These are phyloP conservation scores for Xenoacremonium recifei DNA, from an alignment of 2,329 filamentous ascomycete species.

Conservation along the genomic window DNA sequence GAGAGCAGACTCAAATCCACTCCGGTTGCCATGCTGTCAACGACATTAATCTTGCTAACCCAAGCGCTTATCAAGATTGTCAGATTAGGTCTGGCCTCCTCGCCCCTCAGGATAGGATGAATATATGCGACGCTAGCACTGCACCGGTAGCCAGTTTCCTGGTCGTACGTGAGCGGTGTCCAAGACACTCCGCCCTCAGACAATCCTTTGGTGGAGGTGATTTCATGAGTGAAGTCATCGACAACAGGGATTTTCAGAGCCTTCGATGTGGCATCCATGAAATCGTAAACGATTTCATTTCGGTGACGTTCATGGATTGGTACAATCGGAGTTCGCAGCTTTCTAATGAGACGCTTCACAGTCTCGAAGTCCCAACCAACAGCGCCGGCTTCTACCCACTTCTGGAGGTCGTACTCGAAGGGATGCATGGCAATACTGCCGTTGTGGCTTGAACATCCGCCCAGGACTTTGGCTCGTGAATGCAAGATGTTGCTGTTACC, in stretches of 20 bases:
- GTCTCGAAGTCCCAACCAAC: slow-evolving; percentile 84
- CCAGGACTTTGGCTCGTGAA: slow-evolving; percentile 87
- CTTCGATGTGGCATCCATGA: slow-evolving; percentile 76
- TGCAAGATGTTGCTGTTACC: slow-evolving; percentile 91
- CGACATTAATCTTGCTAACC: slow-evolving; percentile 78
- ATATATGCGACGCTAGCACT: slow-evolving; percentile 93
- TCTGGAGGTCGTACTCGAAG: slow-evolving; percentile 82
- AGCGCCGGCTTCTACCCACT: slow-evolving; percentile 81
- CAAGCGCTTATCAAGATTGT: slow-evolving; percentile 85
- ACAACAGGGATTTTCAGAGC: slow-evolving; percentile 80
- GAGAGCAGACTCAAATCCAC: slow-evolving; percentile 63
- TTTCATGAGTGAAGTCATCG: slow-evolving; percentile 83
- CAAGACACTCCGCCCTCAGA: slow-evolving; percentile 84
- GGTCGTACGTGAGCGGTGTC: slow-evolving; percentile 80
- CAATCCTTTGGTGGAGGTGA: slow-evolving; percentile 69
- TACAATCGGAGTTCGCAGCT: slow-evolving; percentile 85
- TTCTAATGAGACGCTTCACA: slow-evolving; percentile 78
- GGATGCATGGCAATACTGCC: slow-evolving; percentile 90
- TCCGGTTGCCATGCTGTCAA: slow-evolving; percentile 68
- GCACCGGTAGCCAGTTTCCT: slow-evolving; percentile 79
- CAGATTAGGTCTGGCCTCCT: slow-evolving; percentile 80
- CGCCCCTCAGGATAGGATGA: slow-evolving; percentile 81
- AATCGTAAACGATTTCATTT: slow-evolving; percentile 90
- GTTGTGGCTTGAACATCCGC: slow-evolving; percentile 92
- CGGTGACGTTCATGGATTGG: slow-evolving; percentile 82